Evolutionary conservation across 441 rosid genomes (phyloP).

Genomic region (Hypseocharis bilobata): DNA sequence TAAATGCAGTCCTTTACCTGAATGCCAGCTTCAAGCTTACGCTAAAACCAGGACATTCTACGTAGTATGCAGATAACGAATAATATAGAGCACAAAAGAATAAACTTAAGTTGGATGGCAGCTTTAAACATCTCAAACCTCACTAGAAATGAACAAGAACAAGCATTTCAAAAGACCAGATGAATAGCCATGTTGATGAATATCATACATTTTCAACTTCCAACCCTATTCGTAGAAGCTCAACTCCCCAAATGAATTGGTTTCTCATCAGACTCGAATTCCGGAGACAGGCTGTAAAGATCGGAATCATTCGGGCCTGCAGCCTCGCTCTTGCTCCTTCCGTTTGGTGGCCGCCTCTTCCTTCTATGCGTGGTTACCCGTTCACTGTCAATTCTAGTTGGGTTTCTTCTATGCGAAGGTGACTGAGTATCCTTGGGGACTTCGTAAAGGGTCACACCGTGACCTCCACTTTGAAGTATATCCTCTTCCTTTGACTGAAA

Average conservation of each 20-base stretch:
- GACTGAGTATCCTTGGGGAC: constrained; percentile 31
- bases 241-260: constrained; percentile 26
- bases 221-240: constrained; percentile 22
- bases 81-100: neutral
- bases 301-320: constrained; percentile 18
- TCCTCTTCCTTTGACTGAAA: constrained; percentile 43
- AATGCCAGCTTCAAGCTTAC: neutral
- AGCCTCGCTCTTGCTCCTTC: constrained; percentile 47
- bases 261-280: constrained; percentile 23
- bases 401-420: constrained; percentile 16
- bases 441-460: constrained; percentile 47
- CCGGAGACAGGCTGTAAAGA: constrained; percentile 8
- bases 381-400: constrained; percentile 16
- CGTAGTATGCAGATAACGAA: neutral
- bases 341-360: constrained; percentile 30
- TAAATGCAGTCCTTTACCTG: neutral
- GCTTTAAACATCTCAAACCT: neutral
- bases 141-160: neutral
- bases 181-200: constrained; percentile 22
- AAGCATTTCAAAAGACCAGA: constrained; percentile 10
- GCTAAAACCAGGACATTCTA: neutral
- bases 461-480: constrained; percentile 32
- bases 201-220: constrained; percentile 29
- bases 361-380: constrained; percentile 1
- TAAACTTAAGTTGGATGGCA: neutral